These are phyloP conservation scores for Ogataea nakhonphanomensis DNA, from an alignment of 805 yeast genomes.

Conservation along the genomic window DNA sequence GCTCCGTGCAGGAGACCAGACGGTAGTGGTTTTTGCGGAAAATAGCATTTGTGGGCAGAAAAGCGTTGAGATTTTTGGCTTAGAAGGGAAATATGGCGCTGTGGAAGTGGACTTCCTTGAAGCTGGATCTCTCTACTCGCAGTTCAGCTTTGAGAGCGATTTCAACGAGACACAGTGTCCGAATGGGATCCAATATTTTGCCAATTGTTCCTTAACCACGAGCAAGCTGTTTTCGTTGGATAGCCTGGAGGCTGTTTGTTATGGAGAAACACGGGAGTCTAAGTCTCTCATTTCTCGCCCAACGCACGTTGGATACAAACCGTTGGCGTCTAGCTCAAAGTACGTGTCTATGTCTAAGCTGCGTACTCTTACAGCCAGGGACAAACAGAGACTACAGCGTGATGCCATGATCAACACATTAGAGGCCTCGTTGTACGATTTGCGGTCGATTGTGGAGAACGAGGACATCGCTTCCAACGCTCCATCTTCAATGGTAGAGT, in stretches of 20 bases:
- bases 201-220: slow-evolving; percentile 13
- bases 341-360: slow-evolving; percentile 46
- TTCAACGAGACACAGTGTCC: slow-evolving; percentile 38
- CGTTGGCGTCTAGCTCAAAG: slow-evolving; percentile 48
- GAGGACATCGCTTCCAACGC: slow-evolving; percentile 44
- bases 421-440: slow-evolving; percentile 69
- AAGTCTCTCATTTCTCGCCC: slow-evolving; percentile 25
- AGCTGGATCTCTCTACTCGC: slow-evolving; percentile 16
- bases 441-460: slow-evolving; percentile 58
- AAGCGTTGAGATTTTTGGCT: slow-evolving; percentile 33
- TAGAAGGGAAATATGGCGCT: slow-evolving; percentile 28
- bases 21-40: slow-evolving; percentile 40
- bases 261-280: slow-evolving; percentile 16
- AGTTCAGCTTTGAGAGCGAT: slow-evolving; percentile 10
- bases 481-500: slow-evolving; percentile 38
- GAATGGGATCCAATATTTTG: slow-evolving; percentile 33
- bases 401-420: slow-evolving; percentile 64
- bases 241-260: slow-evolving; percentile 37
- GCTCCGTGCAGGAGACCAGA: slow-evolving; percentile 27
- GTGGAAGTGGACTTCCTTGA: slow-evolving; percentile 37
- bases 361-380: slow-evolving; percentile 49
- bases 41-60: slow-evolving; percentile 40
- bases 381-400: slow-evolving; percentile 47
- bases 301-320: slow-evolving; percentile 41
- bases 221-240: slow-evolving; percentile 45